Evolutionary conservation across 2,329 filamentous ascomycete species (phyloP).

Genomic region (Thelonectria rubi): DNA sequence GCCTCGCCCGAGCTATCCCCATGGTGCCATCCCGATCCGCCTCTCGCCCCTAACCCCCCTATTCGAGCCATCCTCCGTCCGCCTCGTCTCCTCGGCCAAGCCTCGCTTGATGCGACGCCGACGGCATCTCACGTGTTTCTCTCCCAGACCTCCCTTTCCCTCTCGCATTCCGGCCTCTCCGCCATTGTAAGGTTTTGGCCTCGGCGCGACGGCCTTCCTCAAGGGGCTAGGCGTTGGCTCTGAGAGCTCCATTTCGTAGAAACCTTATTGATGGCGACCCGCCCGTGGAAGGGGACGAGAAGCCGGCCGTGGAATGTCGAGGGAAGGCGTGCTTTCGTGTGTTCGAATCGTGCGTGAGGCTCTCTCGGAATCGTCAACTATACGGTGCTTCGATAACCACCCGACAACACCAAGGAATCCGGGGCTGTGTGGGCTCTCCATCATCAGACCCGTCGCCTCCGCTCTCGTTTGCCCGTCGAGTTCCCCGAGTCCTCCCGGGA

Average conservation of each 20-base stretch:
- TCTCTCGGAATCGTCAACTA: conserved; percentile 6
- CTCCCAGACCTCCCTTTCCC: background rate
- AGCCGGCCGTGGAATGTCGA: no score
- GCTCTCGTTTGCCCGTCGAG: background rate
- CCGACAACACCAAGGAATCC: conserved; percentile 8
- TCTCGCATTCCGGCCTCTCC: background rate
- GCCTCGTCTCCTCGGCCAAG: no score
- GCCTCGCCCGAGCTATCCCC: conserved; percentile 8
- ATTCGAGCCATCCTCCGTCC: no score
- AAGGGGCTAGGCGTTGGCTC: conserved; percentile 27
- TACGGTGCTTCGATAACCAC: background rate
- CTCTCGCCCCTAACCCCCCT: no score
- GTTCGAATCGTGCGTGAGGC: background rate
- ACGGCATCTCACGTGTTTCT: conserved; percentile 35
- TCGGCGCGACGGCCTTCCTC: conserved; percentile 37
- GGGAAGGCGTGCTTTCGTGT: no score
- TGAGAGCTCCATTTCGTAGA: conserved; percentile 21
- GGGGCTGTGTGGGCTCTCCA: conserved; percentile 16
- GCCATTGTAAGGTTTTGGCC: background rate
- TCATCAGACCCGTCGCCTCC: conserved; percentile 4
- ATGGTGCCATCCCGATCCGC: background rate
- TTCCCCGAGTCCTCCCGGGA: background rate
- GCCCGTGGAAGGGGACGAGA: background rate
- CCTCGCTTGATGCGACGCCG: conserved; percentile 8
- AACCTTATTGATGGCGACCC: conserved; percentile 33